These are phyloP conservation scores for Plasmodium gonderi DNA, from an alignment of 169 alveolate species.

Conservation along the genomic window DNA sequence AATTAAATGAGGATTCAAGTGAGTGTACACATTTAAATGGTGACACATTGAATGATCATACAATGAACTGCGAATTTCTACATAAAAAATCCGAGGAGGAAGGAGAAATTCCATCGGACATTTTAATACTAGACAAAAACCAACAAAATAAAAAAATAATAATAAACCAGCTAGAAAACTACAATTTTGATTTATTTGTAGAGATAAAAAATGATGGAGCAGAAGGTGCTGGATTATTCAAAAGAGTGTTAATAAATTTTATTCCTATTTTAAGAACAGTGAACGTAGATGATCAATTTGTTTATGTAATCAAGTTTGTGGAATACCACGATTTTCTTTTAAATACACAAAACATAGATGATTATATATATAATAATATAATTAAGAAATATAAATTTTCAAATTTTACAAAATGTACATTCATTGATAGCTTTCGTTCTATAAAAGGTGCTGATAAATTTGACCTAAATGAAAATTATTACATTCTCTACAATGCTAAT, in stretches of 20 bases:
- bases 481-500: conserved; percentile 52
- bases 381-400: not conserved
- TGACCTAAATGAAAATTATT: conserved; percentile 42
- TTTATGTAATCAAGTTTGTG: conserved; percentile 55
- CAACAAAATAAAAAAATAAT: conserved; percentile 69
- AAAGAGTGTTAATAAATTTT: conserved; percentile 54
- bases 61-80: too few species aligned
- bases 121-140: conserved; percentile 35
- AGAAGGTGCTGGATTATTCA: conserved; percentile 43
- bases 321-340: conserved; percentile 26
- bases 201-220: conserved; percentile 27
- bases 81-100: not conserved
- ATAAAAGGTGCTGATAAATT: conserved; percentile 9
- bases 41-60: too few species aligned
- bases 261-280: conserved; percentile 46
- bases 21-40: too few species aligned
- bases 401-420: conserved; percentile 20
- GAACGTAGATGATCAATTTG: conserved; percentile 36
- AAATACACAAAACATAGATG: conserved; percentile 44
- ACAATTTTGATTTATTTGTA: conserved; percentile 52
- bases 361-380: conserved; percentile 18
- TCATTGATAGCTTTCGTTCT: not conserved
- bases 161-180: conserved; percentile 45
- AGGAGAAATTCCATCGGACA: not conserved
- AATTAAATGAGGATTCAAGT: too few species aligned